Evolutionary conservation across 306 rosid genomes (phyloP).

Genomic region (Fagus crenata): DNA sequence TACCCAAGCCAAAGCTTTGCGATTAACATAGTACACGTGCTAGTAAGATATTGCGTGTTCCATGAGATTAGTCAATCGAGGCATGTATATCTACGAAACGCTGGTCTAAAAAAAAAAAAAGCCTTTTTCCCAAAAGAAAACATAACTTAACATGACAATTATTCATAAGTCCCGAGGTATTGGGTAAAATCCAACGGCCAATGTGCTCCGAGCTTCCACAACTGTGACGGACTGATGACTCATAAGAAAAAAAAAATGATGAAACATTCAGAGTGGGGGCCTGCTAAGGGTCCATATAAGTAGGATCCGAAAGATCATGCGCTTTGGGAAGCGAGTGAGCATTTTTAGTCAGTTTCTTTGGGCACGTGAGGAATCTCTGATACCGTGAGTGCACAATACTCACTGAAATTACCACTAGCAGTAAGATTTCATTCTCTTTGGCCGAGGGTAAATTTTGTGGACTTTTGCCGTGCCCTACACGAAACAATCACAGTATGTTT

Average conservation of each 20-base stretch:
- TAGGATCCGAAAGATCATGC: constrained; percentile 4
- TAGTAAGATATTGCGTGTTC: too few species aligned
- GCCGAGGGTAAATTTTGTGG: not conserved
- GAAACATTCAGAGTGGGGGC: not conserved
- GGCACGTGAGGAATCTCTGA: constrained; percentile 39
- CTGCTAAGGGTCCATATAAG: not conserved
- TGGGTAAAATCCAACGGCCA: not conserved
- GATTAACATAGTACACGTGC: too few species aligned
- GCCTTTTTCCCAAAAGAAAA: too few species aligned
- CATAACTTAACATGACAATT: too few species aligned
- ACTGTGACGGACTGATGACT: not conserved
- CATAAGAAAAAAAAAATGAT: not conserved
- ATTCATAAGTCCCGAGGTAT: not conserved
- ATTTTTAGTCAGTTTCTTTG: constrained; percentile 12
- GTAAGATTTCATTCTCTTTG: constrained; percentile 18
- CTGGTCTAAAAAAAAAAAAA: too few species aligned
- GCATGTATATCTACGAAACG: too few species aligned
- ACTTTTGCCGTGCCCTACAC: constrained; percentile 23
- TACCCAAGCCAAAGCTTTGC: too few species aligned
- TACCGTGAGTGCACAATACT: constrained; percentile 10
- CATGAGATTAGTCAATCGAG: too few species aligned
- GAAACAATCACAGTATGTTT: not conserved
- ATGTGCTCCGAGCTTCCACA: not conserved
- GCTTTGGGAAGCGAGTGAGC: not conserved
- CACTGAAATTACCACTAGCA: constrained; percentile 5